A percentile compares a stretch with the other conserved stretches of the same genome.
phyloP scores from a whole-genome alignment of 148 eudicot genomes.

The Vaccinium vitisidaea region DNA sequence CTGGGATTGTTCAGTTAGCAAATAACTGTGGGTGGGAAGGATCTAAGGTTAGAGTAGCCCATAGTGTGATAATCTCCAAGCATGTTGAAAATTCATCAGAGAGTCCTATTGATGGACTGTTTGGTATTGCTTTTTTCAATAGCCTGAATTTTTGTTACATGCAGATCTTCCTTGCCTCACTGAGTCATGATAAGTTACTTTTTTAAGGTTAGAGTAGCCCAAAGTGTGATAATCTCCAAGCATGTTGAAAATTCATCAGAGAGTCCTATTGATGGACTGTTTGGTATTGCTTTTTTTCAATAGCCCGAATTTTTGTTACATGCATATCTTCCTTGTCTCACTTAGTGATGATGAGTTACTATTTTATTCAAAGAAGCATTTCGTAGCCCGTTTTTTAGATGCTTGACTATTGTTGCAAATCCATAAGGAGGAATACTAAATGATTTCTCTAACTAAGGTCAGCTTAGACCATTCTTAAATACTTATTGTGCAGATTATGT shows the following conservation, averaged over 20 bases:
- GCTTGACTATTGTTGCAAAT: background rate
- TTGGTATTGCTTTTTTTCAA: background rate
- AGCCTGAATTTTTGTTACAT: background rate
- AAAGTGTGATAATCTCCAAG: background rate
- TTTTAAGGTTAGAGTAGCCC: background rate
- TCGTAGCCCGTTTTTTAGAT: background rate
- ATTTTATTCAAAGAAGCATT: no score
- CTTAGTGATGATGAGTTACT: background rate
- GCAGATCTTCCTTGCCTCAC: background rate
- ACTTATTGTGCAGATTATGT: background rate
- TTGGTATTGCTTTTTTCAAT: background rate
- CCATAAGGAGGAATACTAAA: background rate
- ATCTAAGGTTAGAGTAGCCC: background rate
- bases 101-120: background rate
- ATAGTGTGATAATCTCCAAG: background rate
- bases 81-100: background rate
- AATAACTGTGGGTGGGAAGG: background rate
- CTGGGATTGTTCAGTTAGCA: background rate
- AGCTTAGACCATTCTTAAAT: background rate
- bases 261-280: background rate
- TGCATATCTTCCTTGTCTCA: background rate
- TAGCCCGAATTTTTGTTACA: background rate
- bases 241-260: background rate
- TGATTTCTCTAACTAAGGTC: background rate
- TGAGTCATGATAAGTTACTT: background rate